Evolutionary conservation across 129 eudicot genomes (phyloP).

Genomic region (Artemisia argyi): DNA sequence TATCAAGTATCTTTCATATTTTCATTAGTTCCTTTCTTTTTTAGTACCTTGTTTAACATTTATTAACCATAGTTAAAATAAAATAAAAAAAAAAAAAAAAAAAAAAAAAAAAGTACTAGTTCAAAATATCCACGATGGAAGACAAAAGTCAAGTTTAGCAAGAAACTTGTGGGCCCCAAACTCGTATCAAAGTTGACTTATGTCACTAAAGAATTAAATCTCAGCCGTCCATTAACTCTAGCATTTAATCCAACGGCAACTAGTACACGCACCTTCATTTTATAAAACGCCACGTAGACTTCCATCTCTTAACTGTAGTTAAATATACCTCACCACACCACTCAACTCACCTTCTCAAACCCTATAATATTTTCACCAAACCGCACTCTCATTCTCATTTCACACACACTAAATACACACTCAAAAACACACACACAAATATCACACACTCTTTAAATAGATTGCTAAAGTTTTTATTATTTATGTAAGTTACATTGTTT

Average conservation of each 20-base stretch:
- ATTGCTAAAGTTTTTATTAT: too few species aligned
- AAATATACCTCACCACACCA: background rate
- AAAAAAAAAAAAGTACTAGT: background rate
- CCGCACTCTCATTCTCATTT: slow-evolving; percentile 9
- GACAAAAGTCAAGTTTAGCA: slow-evolving; percentile 5
- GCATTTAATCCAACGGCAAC: slow-evolving; percentile 18
- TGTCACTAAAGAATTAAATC: slow-evolving; percentile 10
- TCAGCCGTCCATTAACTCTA: slow-evolving; percentile 6
- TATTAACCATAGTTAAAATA: background rate
- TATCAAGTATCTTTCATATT: too few species aligned
- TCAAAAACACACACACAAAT: too few species aligned
- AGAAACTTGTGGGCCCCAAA: background rate
- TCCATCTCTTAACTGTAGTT: slow-evolving; percentile 16
- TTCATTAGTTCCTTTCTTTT: too few species aligned
- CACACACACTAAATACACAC: too few species aligned
- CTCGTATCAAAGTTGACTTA: background rate
- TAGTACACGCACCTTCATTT: slow-evolving; percentile 11
- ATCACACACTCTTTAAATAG: too few species aligned
- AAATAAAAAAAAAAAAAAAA: background rate
- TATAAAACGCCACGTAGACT: slow-evolving; percentile 14
- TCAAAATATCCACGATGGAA: too few species aligned
- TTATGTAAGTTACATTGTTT: too few species aligned
- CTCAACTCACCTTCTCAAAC: slow-evolving; percentile 32
- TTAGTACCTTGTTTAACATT: too few species aligned
- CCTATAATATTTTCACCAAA: slow-evolving; percentile 23